These are phyloP conservation scores for Cubamyces lactineus DNA, from an alignment of 768 basidiomycete species.

Conservation along the genomic window DNA sequence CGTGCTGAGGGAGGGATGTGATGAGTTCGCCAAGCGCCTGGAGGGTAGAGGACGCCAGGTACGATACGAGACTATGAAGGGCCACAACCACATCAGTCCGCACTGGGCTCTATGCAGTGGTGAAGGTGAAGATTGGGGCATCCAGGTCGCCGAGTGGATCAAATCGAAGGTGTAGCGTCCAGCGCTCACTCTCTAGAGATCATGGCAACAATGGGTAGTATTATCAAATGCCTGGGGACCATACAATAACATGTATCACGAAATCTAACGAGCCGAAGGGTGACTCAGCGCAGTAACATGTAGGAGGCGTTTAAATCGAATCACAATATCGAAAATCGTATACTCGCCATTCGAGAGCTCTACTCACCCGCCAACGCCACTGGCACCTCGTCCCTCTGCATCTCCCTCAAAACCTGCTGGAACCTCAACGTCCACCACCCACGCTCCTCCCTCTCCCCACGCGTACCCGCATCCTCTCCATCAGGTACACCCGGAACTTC, in stretches of 20 bases:
- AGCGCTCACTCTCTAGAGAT: no score
- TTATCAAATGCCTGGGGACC: no score
- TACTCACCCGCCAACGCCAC: not conserved
- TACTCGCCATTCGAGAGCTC: not conserved
- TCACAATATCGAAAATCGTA: no score
- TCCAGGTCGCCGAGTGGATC: slow-evolving; percentile 42
- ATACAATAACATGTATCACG: no score
- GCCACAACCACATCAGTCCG: slow-evolving; percentile 68
- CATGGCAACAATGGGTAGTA: no score
- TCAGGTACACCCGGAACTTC: not conserved
- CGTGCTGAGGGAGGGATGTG: slow-evolving; percentile 41
- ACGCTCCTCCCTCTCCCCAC: slow-evolving; percentile 66
- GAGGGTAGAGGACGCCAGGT: slow-evolving; percentile 39
- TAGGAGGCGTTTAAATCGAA: no score
- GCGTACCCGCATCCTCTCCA: slow-evolving; percentile 31
- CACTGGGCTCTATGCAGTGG: slow-evolving; percentile 54
- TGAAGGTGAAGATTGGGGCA: slow-evolving; percentile 65
- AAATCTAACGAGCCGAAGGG: no score
- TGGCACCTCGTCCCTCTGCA: slow-evolving; percentile 41
- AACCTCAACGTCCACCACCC: slow-evolving; percentile 77
- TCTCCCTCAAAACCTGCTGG: slow-evolving; percentile 61
- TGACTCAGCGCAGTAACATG: no score
- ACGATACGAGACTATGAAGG: slow-evolving; percentile 41
- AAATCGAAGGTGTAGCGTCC: slow-evolving; percentile 16
- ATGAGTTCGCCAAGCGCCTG: slow-evolving; percentile 45